Evolutionary conservation across 805 yeast species (phyloP).

Genomic region (Priceomyces medius): DNA sequence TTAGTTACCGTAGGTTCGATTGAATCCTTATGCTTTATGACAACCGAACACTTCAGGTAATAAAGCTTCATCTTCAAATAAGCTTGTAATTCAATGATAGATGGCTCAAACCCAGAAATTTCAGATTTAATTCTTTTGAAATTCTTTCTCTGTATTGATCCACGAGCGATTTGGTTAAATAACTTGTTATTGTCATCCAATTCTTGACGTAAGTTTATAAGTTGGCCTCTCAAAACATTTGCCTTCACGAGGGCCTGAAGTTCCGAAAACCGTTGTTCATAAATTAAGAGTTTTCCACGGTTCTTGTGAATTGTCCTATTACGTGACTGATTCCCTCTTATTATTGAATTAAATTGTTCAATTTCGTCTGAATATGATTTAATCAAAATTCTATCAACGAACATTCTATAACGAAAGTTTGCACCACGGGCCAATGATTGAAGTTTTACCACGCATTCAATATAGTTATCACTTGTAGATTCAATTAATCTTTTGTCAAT

Average conservation of each 20-base stretch:
- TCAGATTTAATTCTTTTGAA: constrained; percentile 10
- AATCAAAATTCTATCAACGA: constrained; percentile 61
- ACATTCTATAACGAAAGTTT: constrained; percentile 58
- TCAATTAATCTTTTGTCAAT: neutral
- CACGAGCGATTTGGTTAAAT: constrained; percentile 48
- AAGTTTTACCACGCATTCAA: constrained; percentile 43
- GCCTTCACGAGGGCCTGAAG: constrained; percentile 42
- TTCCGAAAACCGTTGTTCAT: constrained; percentile 29
- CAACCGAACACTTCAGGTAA: constrained; percentile 16
- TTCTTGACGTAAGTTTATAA: constrained; percentile 12
- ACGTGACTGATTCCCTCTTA: constrained; percentile 48
- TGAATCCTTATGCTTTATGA: constrained; percentile 20
- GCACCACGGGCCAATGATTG: constrained; percentile 77
- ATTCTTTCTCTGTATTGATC: constrained; percentile 27
- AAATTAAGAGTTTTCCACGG: constrained; percentile 30
- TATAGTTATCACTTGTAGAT: constrained; percentile 13
- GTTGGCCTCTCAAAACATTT: constrained; percentile 14
- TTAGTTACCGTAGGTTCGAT: constrained; percentile 22
- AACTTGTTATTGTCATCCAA: constrained; percentile 5
- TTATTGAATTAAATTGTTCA: constrained; percentile 46
- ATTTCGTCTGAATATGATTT: constrained; percentile 55
- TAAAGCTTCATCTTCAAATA: constrained; percentile 23
- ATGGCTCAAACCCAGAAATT: constrained; percentile 12
- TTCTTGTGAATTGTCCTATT: constrained; percentile 31
- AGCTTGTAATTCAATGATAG: constrained; percentile 40